Evolutionary conservation across 2,329 filamentous ascomycete genomes (phyloP), one percentile per base, ranked within the genome.

Genomic region (Phialophora verrucosa): DNA sequence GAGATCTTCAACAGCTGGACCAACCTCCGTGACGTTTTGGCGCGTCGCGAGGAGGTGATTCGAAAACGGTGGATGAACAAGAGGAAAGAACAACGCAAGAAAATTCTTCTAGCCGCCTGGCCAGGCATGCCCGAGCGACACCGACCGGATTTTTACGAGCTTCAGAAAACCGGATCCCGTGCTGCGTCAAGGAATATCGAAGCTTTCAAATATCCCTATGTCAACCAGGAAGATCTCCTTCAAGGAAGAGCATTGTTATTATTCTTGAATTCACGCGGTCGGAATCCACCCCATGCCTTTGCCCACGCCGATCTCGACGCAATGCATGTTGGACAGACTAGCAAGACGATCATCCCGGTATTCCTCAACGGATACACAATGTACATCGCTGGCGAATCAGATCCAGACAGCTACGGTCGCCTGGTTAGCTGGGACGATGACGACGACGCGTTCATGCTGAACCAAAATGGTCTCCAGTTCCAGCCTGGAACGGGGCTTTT

Each of bases 191-290:
- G 62, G 49, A 8, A 64, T 11, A 49, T 31, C 20, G 57, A 49
- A 27, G 32, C 75, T 8, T 85, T 76, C 66, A 73, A 85, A 50
- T 87, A 81, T 79, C 86, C 86, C 0, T 78, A 83, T 54, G 82
- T 88, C 72, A 89, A 88, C 69, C 77, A 84, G 49, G 83, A 88
- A 62, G 86, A 88, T 69, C 75, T 89, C 0, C 59, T 71, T 0
- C 76, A 81, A 25, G 73, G 79, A 0, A 83, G 80, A 56, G 65
- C 75, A 0, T 70, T 89, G 8, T 77, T 80, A 0, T 73, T 88
- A 6, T 76, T 88, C 23, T 72, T 89, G 11, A 85, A 86, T 62
- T 74, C 84, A 0, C 79, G 86, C 6, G 85, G 78, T 4, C 79
- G 83, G 0, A 71, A 85, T 62, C 65, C 71, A 0, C 85, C 85